Percentiles rank a stretch among this genome's conserved stretches.
phyloP scores from a whole-genome alignment of 257 asterid species.

The Paraleonurus japonicus region DNA sequence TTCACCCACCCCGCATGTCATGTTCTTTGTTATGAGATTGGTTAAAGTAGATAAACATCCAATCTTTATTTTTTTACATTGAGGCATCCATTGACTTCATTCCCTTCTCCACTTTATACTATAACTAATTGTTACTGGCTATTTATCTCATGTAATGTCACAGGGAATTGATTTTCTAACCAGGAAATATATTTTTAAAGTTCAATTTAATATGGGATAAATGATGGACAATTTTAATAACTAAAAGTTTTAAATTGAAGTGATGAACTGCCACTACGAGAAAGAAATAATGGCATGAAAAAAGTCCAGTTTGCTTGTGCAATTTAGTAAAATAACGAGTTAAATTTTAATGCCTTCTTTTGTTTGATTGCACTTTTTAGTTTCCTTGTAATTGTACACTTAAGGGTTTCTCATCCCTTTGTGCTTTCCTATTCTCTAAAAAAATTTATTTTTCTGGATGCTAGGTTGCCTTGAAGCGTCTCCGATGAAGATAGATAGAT shows the following conservation, averaged over 20 bases:
- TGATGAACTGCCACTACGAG: neutral
- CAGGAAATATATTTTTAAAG: neutral
- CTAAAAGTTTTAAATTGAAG: neutral
- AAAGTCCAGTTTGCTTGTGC: neutral
- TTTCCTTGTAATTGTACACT: neutral
- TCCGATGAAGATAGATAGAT: neutral
- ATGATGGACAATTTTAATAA: neutral
- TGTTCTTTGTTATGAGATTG: conserved; percentile 17
- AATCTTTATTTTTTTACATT: neutral
- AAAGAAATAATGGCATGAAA: neutral
- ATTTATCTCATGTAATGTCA: neutral
- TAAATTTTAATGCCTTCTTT: neutral
- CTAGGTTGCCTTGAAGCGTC: neutral
- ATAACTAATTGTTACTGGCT: neutral
- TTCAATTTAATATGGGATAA: conserved; percentile 1
- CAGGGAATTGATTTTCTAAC: conserved; percentile 1
- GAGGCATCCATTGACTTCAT: conserved; percentile 15
- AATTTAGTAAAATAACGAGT: neutral
- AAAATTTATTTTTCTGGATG: neutral
- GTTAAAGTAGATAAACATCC: conserved; percentile 9
- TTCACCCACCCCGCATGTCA: neutral
- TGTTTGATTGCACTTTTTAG: neutral
- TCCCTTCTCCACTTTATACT: conserved; percentile 15
- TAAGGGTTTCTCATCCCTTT: neutral
- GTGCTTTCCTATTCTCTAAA: neutral